Evolutionary conservation across 2,329 filamentous ascomycete genomes (phyloP), one percentile per base, ranked within the genome.

Genomic region (Fusarium acutatum): DNA sequence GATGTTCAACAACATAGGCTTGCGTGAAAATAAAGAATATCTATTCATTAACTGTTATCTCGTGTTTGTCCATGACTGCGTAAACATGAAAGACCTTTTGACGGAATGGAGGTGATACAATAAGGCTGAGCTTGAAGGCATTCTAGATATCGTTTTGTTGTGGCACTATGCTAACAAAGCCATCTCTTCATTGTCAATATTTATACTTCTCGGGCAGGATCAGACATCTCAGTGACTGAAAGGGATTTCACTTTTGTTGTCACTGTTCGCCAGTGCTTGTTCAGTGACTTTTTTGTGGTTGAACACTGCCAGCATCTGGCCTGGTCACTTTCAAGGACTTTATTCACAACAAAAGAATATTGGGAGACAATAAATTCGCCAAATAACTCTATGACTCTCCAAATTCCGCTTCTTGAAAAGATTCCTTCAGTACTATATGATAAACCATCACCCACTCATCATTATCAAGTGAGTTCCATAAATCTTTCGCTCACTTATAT

Each of bases 1-100:
- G 37, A 54, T 46, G 52, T 60, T 54, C 38, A 67, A 63, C 50
- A 73, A 59, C 60, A 73, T 59, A 72, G 49, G 59, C 34, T 26
- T 56, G 54, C 28, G 15, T 50, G 35, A 38, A 47, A 52, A 26
- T 35, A 24, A 58, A 58, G 35, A 37, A 59, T 15, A 32, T 41
- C 44, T 26, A 54, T 58, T 56, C 20, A 49, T 32, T 53, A 26
- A 52, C n/a, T 14, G 7, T 44, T n/a, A 17, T 37, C 37, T 54
- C 32, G 28, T 60, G 18, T 43, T 12, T 38, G 41, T 56, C 22
- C 32, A 20, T 50, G 30, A 61, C 46, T 28, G 24, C 14, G 14
- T 28, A 18, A 35, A n/a, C n/a, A 30, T 37, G 52, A n/a, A 30
- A 20, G 5, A 40, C 15, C 15, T 14, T 28, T 28, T 17, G 28